Conservation (phyloP, 805 yeast species). For the Sugiyamaella marilandica region DNA sequence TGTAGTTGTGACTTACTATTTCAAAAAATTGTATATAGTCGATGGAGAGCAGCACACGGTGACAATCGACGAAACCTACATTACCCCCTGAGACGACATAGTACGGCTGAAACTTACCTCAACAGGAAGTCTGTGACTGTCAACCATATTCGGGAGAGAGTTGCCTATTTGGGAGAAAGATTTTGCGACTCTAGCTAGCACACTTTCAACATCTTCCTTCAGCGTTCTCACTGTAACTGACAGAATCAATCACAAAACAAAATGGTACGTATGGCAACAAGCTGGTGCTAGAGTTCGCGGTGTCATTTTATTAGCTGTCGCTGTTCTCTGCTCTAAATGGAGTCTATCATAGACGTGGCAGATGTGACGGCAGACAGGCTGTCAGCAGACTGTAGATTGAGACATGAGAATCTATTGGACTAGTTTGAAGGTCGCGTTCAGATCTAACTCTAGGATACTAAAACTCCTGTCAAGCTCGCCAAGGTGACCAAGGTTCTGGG, state of each 20-base stretch:
- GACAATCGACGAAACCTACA: too few species aligned
- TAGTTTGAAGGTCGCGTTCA: not conserved
- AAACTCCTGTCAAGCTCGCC: slow-evolving; percentile 92
- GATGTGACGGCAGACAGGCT: too few species aligned
- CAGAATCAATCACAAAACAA: slow-evolving; percentile 8
- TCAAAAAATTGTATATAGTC: too few species aligned
- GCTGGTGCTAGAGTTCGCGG: too few species aligned
- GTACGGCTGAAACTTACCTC: not conserved
- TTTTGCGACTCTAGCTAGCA: not conserved
- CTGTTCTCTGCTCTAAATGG: too few species aligned
- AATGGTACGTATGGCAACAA: not conserved
- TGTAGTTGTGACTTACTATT: too few species aligned
- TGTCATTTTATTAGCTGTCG: too few species aligned
- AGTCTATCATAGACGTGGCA: too few species aligned
- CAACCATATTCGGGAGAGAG: not conserved
- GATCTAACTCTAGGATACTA: slow-evolving; percentile 33
- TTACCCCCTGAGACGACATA: not conserved
- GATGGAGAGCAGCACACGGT: too few species aligned
- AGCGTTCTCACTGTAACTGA: slow-evolving; percentile 3
- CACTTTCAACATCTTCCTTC: not conserved
- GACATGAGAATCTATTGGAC: too few species aligned
- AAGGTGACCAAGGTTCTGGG: slow-evolving; percentile 99
- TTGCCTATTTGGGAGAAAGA: slow-evolving; percentile 1
- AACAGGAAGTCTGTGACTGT: slow-evolving; percentile 2
- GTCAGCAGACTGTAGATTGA: too few species aligned